A percentile compares a stretch with the other conserved stretches of the same genome.
Evolutionary conservation across 306 rosid species (phyloP).

Genomic region (Erythrophleum fordii): DNA sequence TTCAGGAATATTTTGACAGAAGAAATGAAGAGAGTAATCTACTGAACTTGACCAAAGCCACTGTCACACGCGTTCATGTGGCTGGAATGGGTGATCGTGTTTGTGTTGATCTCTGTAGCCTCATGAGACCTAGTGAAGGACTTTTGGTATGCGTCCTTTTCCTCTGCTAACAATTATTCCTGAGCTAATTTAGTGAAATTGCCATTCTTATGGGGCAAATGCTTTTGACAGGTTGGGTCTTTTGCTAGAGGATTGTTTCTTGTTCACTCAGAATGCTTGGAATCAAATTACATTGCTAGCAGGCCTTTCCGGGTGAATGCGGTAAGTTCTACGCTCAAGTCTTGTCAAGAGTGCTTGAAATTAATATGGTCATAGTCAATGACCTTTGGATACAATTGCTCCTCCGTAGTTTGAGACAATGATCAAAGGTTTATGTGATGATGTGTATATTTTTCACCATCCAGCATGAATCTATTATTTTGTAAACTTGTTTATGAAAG

Average conservation of each 20-base stretch:
- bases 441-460: background rate
- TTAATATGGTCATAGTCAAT: slow-evolving; percentile 8
- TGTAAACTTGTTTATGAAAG: background rate
- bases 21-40: slow-evolving; percentile 67
- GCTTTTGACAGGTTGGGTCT: slow-evolving; percentile 74
- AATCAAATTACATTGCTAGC: slow-evolving; percentile 89
- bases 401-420: background rate
- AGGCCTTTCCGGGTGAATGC: slow-evolving; percentile 97
- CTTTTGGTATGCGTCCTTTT: slow-evolving; percentile 65
- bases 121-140: slow-evolving; percentile 94
- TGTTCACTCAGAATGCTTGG: slow-evolving; percentile 93
- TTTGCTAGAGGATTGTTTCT: slow-evolving; percentile 91
- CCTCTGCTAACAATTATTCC: slow-evolving; percentile 11
- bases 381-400: slow-evolving; percentile 4
- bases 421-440: background rate
- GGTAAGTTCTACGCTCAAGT: slow-evolving; percentile 53
- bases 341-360: background rate
- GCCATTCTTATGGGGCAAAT: slow-evolving; percentile 16
- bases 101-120: slow-evolving; percentile 93
- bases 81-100: slow-evolving; percentile 97
- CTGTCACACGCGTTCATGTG: slow-evolving; percentile 65
- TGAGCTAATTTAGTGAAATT: slow-evolving; percentile 21
- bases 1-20: slow-evolving; percentile 88
- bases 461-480: slow-evolving; percentile 4
- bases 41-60: slow-evolving; percentile 76